Evolutionary conservation across 1,284 basidiomycete genomes (phyloP).

Genomic region (Coniferiporia sulphurascens): DNA sequence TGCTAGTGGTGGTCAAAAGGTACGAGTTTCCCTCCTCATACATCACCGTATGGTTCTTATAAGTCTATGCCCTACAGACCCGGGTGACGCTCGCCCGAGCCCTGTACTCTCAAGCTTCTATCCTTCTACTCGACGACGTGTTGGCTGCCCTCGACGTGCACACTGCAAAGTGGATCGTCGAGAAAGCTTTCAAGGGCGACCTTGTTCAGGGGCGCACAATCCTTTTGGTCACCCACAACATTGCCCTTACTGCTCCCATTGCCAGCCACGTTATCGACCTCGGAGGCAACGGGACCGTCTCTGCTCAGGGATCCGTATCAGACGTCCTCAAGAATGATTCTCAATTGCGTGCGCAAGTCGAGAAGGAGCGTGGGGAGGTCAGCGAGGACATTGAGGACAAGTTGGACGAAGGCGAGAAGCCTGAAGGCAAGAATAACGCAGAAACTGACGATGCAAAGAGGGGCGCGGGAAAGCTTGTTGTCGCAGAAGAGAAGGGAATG

Average conservation of each 20-base stretch:
- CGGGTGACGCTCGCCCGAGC: constrained; percentile 34
- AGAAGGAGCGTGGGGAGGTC: constrained; percentile 21
- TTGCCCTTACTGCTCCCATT: constrained; percentile 36
- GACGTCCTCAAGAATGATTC: constrained; percentile 24
- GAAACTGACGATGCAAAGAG: constrained; percentile 6
- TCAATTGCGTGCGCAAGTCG: constrained; percentile 18
- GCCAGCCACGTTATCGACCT: constrained; percentile 36
- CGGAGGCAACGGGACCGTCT: constrained; percentile 24
- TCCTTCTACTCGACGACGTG: constrained; percentile 39
- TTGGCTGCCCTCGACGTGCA: no score
- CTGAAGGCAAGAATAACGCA: constrained; percentile 7
- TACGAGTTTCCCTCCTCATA: background rate
- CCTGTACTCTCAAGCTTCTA: constrained; percentile 32
- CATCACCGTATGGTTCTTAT: background rate
- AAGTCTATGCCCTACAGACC: background rate
- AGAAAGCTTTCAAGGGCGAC: constrained; percentile 37
- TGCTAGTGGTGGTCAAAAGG: constrained; percentile 43
- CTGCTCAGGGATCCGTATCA: constrained; percentile 19
- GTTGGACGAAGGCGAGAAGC: constrained; percentile 8
- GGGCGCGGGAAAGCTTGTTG: constrained; percentile 29
- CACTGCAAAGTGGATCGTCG: constrained; percentile 41
- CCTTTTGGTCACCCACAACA: constrained; percentile 41
- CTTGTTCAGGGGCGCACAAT: constrained; percentile 38
- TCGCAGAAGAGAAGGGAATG: constrained; percentile 38
- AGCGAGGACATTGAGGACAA: constrained; percentile 24